Conservation (phyloP, 441 rosid species). For the Populus trichocarpa region DNA sequence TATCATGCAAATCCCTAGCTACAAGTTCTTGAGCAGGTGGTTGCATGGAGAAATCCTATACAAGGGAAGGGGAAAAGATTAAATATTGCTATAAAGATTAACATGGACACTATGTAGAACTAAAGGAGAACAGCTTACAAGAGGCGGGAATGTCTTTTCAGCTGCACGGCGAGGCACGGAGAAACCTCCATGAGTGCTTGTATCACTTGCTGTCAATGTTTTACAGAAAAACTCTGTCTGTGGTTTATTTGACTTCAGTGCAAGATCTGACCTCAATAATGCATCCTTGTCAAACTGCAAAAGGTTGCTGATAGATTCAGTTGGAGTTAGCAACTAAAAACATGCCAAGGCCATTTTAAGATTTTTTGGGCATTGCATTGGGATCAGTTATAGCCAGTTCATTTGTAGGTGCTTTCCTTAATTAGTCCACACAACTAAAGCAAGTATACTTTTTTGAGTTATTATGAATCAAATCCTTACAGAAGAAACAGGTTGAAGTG, state of each 20-base stretch:
- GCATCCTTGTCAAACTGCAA: conserved; percentile 89
- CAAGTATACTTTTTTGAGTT: conserved; percentile 12
- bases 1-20: conserved; percentile 91
- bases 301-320: conserved; percentile 26
- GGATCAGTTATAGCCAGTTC: not conserved
- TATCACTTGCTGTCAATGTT: too few relatives aligned
- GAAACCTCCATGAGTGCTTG: conserved; percentile 97
- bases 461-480: conserved; percentile 34
- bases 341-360: conserved; percentile 8
- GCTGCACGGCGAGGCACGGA: conserved; percentile 98
- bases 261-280: conserved; percentile 76
- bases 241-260: conserved; percentile 60
- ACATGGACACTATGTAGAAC: not conserved
- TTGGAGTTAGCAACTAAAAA: conserved; percentile 20
- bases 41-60: conserved; percentile 86
- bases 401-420: conserved; percentile 5
- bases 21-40: conserved; percentile 88
- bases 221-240: conserved; percentile 92
- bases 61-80: conserved; percentile 6
- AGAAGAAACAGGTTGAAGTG: conserved; percentile 83
- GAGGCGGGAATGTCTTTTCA: conserved; percentile 88
- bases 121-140: conserved; percentile 41
- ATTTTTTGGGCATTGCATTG: not conserved
- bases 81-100: conserved; percentile 11
- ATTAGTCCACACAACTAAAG: conserved; percentile 10